Percentiles rank a stretch among this genome's conserved stretches.
phyloP scores from a whole-genome alignment of 2,329 filamentous ascomycete species.

The Botrytis tulipae region DNA sequence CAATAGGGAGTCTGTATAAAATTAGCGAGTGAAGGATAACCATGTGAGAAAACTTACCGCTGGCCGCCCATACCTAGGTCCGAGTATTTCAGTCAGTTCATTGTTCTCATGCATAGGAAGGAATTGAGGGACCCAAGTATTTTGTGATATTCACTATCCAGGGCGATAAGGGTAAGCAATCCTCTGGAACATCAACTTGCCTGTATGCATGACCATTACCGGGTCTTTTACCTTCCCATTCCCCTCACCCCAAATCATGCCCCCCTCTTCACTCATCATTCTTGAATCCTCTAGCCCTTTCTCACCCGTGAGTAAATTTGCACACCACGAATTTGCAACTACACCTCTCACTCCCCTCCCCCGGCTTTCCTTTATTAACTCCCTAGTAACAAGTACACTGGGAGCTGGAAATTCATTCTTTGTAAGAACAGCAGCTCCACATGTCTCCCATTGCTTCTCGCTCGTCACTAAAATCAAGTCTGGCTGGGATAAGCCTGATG shows the following conservation, averaged over 20 bases:
- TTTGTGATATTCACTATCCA: neutral
- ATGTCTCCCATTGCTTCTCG: neutral
- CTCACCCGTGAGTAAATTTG: neutral
- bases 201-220: constrained; percentile 8
- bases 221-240: neutral
- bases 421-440: constrained; percentile 80
- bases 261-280: neutral
- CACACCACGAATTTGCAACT: constrained; percentile 3
- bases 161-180: neutral
- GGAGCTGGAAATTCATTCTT: constrained; percentile 98
- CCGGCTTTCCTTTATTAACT: constrained; percentile 57
- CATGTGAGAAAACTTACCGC: neutral
- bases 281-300: neutral
- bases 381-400: constrained; percentile 80
- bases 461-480: constrained; percentile 2
- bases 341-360: neutral
- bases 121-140: neutral
- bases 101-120: neutral
- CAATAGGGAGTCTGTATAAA: neutral
- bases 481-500: neutral
- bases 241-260: neutral
- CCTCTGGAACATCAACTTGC: neutral
- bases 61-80: neutral
- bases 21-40: neutral
- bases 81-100: neutral